Conservation (phyloP, 179 eudicot species). For the Vitellaria paradoxa region DNA sequence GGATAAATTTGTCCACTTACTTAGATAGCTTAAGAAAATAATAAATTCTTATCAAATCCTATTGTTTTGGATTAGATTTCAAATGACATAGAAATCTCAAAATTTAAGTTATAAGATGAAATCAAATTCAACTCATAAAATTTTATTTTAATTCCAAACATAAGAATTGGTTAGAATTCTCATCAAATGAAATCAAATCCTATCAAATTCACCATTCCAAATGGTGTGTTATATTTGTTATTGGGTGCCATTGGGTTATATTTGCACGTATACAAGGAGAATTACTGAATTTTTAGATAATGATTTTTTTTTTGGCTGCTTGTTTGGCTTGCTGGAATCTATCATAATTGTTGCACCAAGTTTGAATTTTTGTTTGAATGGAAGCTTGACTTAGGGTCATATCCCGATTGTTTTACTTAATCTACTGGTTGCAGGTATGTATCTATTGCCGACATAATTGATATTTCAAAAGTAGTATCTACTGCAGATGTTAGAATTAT, state of each 20-base stretch:
- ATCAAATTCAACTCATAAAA: no score
- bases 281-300: neutral
- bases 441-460: slow-evolving; percentile 77
- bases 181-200: no score
- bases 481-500: slow-evolving; percentile 45
- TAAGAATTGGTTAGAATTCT: no score
- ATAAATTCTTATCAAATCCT: no score
- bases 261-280: neutral
- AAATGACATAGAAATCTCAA: no score
- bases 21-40: no score
- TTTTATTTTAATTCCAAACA: no score
- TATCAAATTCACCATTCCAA: no score
- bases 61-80: no score
- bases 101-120: no score
- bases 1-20: no score
- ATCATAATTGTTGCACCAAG: neutral
- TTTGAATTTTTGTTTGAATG: neutral
- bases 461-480: slow-evolving; percentile 54
- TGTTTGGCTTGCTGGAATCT: slow-evolving; percentile 1
- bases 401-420: neutral
- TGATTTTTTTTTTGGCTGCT: neutral
- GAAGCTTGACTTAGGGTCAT: neutral
- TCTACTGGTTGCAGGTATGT: slow-evolving; percentile 61
- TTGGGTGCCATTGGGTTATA: neutral
- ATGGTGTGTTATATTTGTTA: no score